phyloP scores from a whole-genome alignment of 2,329 filamentous ascomycete genomes.

The Botrytis fragariae region DNA sequence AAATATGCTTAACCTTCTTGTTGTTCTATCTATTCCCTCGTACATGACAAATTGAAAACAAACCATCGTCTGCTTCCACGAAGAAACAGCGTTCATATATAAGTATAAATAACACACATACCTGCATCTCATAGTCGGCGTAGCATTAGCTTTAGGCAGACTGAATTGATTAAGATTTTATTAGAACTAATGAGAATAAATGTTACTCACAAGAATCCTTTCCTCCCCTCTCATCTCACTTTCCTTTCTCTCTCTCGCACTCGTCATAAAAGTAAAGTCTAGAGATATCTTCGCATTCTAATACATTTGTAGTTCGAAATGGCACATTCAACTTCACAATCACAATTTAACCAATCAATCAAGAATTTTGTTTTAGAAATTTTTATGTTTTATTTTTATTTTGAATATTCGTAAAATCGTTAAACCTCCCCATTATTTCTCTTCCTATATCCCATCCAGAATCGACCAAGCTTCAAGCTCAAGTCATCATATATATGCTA shows the following conservation, averaged over 20 bases:
- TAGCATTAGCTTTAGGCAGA: background rate
- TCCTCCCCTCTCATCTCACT: background rate
- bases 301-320: background rate
- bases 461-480: constrained; percentile 8
- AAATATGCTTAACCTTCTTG: background rate
- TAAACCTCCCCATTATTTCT: background rate
- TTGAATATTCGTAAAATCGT: constrained; percentile 1
- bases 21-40: background rate
- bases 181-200: background rate
- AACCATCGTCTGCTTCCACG: background rate
- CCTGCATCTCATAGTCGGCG: too few species aligned
- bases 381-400: background rate
- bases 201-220: background rate
- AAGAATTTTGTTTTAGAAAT: background rate
- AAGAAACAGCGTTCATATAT: background rate
- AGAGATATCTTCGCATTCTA: background rate
- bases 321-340: background rate
- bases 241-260: background rate
- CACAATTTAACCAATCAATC: background rate
- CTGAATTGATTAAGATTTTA: background rate
- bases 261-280: background rate
- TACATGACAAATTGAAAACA: background rate
- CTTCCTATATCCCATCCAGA: background rate
- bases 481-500: constrained; percentile 7
- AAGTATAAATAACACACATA: too few species aligned